These are phyloP conservation scores for Prunus kanzakura DNA, from an alignment of 306 rosid genomes.

Conservation along the genomic window DNA sequence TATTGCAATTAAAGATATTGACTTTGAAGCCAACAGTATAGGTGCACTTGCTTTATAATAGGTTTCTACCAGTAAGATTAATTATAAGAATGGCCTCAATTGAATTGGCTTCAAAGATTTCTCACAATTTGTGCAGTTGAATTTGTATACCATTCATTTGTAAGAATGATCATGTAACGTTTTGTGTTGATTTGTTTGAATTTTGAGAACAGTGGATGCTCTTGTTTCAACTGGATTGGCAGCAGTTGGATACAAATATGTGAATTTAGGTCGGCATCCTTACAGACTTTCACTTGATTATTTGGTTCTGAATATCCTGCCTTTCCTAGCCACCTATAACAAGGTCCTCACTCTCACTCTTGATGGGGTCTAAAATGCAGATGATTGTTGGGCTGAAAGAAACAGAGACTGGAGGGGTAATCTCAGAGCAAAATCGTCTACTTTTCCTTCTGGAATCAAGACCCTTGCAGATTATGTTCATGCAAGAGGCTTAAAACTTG, in stretches of 20 bases:
- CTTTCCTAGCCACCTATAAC: not conserved
- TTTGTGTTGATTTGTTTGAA: not conserved
- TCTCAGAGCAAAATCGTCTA: slow-evolving; percentile 15
- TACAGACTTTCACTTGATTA: not conserved
- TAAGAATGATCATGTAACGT: no score
- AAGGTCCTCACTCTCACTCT: not conserved
- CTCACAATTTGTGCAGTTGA: no score
- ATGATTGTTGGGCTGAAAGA: slow-evolving; percentile 24
- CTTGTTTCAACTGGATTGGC: slow-evolving; percentile 33
- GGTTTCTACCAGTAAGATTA: no score
- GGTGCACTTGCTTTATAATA: no score
- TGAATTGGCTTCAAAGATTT: no score
- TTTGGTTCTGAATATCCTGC: not conserved
- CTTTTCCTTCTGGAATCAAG: slow-evolving; percentile 29
- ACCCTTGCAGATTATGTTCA: slow-evolving; percentile 22
- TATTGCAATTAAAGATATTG: no score
- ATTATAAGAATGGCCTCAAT: no score
- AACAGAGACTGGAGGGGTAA: slow-evolving; percentile 17
- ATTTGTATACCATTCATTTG: no score
- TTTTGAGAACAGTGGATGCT: slow-evolving; percentile 16
- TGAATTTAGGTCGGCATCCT: slow-evolving; percentile 9
- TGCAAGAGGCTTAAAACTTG: slow-evolving; percentile 22
- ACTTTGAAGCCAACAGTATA: no score
- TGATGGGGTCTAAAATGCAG: not conserved
- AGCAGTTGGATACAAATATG: slow-evolving; percentile 29